A percentile compares a stretch with the other conserved stretches of the same genome.
phyloP scores from a whole-genome alignment of 345 rosid species.

The Excoecaria cochinchinensis region DNA sequence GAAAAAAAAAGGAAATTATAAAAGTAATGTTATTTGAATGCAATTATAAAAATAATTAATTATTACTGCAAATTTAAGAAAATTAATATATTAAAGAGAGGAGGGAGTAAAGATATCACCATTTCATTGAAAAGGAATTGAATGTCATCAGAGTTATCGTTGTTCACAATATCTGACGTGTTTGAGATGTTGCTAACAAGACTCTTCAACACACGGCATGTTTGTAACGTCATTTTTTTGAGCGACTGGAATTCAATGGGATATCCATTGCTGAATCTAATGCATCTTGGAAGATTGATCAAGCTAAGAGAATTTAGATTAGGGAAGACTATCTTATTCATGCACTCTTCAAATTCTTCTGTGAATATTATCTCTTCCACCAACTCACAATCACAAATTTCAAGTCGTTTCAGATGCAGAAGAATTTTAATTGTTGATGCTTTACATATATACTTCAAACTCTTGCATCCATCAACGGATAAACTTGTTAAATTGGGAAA shows the following conservation, averaged over 20 bases:
- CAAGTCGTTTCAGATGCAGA: too few relatives aligned
- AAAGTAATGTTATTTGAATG: too few relatives aligned
- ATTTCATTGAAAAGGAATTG: neutral
- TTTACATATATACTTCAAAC: neutral
- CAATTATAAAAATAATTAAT: too few relatives aligned
- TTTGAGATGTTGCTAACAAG: neutral
- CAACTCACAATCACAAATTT: too few relatives aligned
- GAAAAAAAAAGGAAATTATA: too few relatives aligned
- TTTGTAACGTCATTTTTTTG: too few relatives aligned
- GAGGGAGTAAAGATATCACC: neutral
- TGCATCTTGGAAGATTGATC: neutral
- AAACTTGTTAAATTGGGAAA: neutral
- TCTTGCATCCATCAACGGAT: neutral
- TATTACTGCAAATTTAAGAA: neutral
- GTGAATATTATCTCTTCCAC: slow-evolving; percentile 5
- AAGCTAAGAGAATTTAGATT: neutral
- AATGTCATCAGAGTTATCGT: neutral
- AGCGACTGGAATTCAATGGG: too few relatives aligned
- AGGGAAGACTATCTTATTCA: slow-evolving; percentile 6
- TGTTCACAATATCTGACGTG: neutral
- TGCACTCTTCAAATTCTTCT: neutral
- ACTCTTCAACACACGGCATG: too few relatives aligned
- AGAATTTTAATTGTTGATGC: too few relatives aligned
- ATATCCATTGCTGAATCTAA: neutral
- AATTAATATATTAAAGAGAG: neutral